Conservation (phyloP, 306 rosid species). For the Ziziphus jujuba region DNA sequence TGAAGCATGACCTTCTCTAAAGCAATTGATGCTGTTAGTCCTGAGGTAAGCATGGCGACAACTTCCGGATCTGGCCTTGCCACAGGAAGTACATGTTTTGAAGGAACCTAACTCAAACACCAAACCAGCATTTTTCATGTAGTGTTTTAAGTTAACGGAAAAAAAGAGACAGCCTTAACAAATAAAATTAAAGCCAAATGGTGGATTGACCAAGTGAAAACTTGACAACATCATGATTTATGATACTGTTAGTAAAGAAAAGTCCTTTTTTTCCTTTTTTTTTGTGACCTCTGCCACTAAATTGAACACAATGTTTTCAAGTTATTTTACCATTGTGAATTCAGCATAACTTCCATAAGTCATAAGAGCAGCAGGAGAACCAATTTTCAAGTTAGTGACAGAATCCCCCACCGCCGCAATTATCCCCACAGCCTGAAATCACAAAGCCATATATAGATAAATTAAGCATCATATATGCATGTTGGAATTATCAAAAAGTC, state of each 20-base stretch:
- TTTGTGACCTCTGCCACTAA: background rate
- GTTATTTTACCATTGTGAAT: constrained; percentile 48
- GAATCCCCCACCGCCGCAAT: constrained; percentile 85
- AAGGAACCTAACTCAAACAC: constrained; percentile 51
- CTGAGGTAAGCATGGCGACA: constrained; percentile 97
- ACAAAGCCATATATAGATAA: constrained; percentile 12
- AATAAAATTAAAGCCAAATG: background rate
- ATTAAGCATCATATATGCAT: constrained; percentile 14
- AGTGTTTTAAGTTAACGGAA: background rate
- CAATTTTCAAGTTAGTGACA: constrained; percentile 66
- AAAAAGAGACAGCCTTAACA: background rate
- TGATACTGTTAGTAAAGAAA: constrained; percentile 13
- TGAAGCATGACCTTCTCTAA: constrained; percentile 63
- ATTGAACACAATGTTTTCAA: constrained; percentile 14
- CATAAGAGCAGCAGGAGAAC: constrained; percentile 90
- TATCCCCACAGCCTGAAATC: constrained; percentile 83
- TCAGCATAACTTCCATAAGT: constrained; percentile 93
- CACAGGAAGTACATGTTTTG: constrained; percentile 85
- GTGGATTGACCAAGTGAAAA: constrained; percentile 4
- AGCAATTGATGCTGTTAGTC: constrained; percentile 92
- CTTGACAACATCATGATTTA: constrained; percentile 2
- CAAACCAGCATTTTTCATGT: constrained; percentile 19
- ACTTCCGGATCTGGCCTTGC: constrained; percentile 98
- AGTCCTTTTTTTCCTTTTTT: background rate
- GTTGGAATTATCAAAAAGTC: background rate